Evolutionary conservation across 1,139 yeast genomes (phyloP), one percentile per base, ranked within the genome.

Genomic region (Suhomyces atakaporum): DNA sequence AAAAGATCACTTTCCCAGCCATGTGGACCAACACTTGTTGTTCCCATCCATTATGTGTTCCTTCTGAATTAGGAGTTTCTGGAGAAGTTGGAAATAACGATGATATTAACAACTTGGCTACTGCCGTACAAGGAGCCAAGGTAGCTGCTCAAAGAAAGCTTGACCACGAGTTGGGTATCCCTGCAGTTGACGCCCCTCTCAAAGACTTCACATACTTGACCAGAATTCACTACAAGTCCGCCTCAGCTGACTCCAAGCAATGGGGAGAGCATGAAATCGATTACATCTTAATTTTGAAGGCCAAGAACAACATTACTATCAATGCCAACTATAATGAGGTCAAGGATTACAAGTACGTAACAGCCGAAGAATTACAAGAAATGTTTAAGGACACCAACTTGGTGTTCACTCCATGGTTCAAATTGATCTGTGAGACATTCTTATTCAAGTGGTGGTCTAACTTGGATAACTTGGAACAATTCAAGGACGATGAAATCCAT

Each of bases 241-340:
- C 96, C 24, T 77, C 84, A 49, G 73, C 73, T 2, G 69, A 58
- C 28, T 73, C 74, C 47, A 89, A 87, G 18, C 76, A 79, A 41
- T 92, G 98, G 98, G 98, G 97, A 33, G 98, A 92, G 60, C 98
- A 92, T 58, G 98, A 92, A 63, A 85, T 92, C 48, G 99, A 92
- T 63, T 92, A 92, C 63, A 94, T 92, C 50, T 73, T 94, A 54
- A 81, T 92, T 45, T 81, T 85, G 53, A 77, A 74, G 55, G 67
- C 89, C 20, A 70, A 75, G 45, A 81, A 89, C 29, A 62, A 62
- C 28, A 63, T 78, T 26, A 58, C 64, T 25, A 62, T 73, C 32
- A 50, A 75, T 33, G 77, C 83, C 26, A 84, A 81, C 53, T 73
- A 74, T 31, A 90, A 89, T 58, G 99, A 92, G 60, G 96, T 92